A percentile compares a stretch with the other conserved stretches of the same genome.
phyloP scores from a whole-genome alignment of 306 rosid species.

The Medicago lupulina region DNA sequence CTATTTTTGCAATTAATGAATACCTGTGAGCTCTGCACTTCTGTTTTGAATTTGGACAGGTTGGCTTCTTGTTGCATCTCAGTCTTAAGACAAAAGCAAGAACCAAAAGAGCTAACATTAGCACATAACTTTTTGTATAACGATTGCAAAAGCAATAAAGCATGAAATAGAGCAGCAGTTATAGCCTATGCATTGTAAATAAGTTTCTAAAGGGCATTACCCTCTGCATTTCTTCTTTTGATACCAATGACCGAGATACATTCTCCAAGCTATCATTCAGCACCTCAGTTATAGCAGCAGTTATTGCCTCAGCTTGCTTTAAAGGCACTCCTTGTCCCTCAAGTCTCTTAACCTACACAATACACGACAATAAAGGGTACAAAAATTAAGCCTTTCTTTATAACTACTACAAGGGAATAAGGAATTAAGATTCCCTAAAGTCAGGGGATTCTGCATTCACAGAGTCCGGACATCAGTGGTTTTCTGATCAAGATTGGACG shows the following conservation, averaged over 20 bases:
- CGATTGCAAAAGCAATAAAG: not conserved
- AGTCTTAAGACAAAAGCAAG: conserved; percentile 42
- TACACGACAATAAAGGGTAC: not conserved
- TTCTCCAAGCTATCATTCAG: conserved; percentile 86
- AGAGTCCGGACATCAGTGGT: no score
- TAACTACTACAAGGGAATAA: not conserved
- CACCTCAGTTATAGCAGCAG: conserved; percentile 85
- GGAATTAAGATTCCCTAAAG: no score
- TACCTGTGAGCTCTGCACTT: conserved; percentile 95
- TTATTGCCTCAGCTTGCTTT: conserved; percentile 92
- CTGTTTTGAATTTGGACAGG: conserved; percentile 86
- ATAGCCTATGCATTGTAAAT: no score
- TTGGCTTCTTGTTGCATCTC: conserved; percentile 84
- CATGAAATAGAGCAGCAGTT: not conserved
- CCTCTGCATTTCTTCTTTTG: conserved; percentile 89
- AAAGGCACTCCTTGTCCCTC: conserved; percentile 90
- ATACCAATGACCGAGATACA: conserved; percentile 75
- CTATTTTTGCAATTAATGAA: not conserved
- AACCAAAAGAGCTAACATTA: conserved; percentile 22
- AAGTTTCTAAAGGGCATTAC: conserved; percentile 47
- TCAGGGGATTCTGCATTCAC: no score
- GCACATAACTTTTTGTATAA: not conserved
- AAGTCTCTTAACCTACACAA: conserved; percentile 74
- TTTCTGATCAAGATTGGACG: no score
- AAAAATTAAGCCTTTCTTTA: not conserved